Percentiles rank a stretch among this genome's conserved stretches.
phyloP scores from a whole-genome alignment of 2,329 filamentous ascomycete species.

The Trematosphaeria pertusa region DNA sequence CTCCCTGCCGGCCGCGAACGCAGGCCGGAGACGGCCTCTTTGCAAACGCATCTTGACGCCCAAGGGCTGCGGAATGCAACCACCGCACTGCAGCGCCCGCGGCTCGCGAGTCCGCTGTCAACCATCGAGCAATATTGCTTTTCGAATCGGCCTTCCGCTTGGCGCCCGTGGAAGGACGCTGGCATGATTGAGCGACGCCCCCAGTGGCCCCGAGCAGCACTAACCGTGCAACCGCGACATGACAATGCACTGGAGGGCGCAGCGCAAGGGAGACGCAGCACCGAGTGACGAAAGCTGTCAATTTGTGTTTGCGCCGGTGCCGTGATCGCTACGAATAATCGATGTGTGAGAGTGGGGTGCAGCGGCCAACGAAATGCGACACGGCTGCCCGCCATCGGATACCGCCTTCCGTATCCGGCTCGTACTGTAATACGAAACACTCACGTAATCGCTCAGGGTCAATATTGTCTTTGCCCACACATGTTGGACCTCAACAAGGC shows the following conservation, averaged over 20 bases:
- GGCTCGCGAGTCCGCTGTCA: constrained; percentile 24
- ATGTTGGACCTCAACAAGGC: no score
- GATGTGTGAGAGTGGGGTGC: constrained; percentile 20
- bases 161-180: constrained; percentile 17
- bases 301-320: constrained; percentile 31
- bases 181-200: constrained; percentile 24
- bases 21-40: constrained; percentile 16
- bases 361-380: no score
- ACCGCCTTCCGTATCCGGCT: not conserved
- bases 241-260: constrained; percentile 26
- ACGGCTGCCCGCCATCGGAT: constrained; percentile 8
- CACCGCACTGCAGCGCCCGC: constrained; percentile 16
- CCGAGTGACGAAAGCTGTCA: constrained; percentile 26
- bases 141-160: constrained; percentile 34
- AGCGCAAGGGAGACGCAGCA: constrained; percentile 36
- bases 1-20: constrained; percentile 17
- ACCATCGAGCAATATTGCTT: constrained; percentile 36
- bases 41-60: constrained; percentile 21
- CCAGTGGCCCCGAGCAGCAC: constrained; percentile 29
- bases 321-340: constrained; percentile 27
- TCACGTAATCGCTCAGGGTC: constrained; percentile 17
- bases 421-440: constrained; percentile 10
- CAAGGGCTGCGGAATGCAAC: constrained; percentile 21
- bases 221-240: constrained; percentile 38
- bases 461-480: no score